Base-by-base conservation (phyloP, 345 rosid species). In the Erucastrum elatum region DNA sequence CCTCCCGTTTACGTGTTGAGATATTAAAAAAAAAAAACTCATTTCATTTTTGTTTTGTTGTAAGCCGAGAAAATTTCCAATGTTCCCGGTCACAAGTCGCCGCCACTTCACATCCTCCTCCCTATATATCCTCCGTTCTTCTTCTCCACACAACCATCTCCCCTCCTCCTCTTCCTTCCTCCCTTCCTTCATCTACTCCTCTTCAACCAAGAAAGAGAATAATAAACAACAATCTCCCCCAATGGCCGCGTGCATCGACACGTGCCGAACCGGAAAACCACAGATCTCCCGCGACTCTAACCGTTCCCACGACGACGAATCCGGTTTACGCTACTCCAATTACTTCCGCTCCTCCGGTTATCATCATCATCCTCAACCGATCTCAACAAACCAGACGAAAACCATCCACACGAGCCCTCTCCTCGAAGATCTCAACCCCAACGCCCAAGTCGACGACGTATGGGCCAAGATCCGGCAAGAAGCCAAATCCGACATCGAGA, bases 241-340 rank as follows among this genome's bases (percentile, higher is more conserved):
- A 58, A 90, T 94, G 98, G 90, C 95, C 21, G 69, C 97, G 60
- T 92, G 98, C 71, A 80, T 92, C 37, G 91, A 90, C 81, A 76
- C 90, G 65, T 78, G 87, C 5, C 78, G 87, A 64, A 79, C 86
- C 37, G 82, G 81, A 0, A 69, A 70, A 53, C 74, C 88, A 11
- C 87, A 83, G 34, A 75, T 86, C 77, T 85, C 91, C 59, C 88
- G 84, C 62, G 80, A 81, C 21, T 84, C 88, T 0, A 75, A 71
- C 84, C n/a, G 77, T 63, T 64, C 90, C 60, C 80, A 79, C 31
- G 68, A 74, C 64, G 85, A 84, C 29, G 94, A 87, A 4, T 73
- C 73, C 0, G 64, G 66, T 3, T 83, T 71, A 80, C 81, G 77
- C 21, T 85, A 74, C 73, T 7, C 30, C 9, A 85, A 82, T n/a